Base-by-base conservation (phyloP, 768 basidiomycete genomes). In the Rhizopogon roseolus region DNA sequence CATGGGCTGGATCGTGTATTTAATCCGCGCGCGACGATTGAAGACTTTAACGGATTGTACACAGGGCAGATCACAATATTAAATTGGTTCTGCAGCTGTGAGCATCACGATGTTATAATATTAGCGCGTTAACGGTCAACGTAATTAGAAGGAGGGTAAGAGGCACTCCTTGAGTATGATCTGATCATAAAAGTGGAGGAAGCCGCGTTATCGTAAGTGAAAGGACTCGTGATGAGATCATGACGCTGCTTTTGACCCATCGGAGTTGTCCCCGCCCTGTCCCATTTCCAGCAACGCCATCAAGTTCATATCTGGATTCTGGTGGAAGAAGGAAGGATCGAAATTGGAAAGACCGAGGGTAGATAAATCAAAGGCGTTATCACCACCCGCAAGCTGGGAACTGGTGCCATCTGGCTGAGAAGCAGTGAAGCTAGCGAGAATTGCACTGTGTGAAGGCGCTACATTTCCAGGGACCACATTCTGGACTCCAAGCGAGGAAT, bases 341-440 rank as follows among this genome's bases (percentile, higher is more conserved):
- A 84, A 66, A 25, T 72, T 71, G 6, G 76, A 71, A 5, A 81
- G 64, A 59, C 81, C 80, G 28, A 81, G 59, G 10, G 72, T 61
- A 49, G 73, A 70, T 54, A 84, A 64, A 62, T 83, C 82, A 54
- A 85, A 85, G 6, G 62, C 62, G 16, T 55, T 50, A n/a, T 62
- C 60, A 27, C 60, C 46, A 5, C 64, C 58, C 45, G 66, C 60
- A 25, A 55, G 52, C 19, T 63, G 58, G 14, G 34, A 22, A 22
- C 9, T 22, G 3, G 45, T 34, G 8, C 46, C 46, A 48, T 48
- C 46, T 28, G 58, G 53, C 45, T 66, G 61, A 17, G 64, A 60
- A n/a, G 73, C 67, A n/a, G 73, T 67, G 51, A 84, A 78, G 55
- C 74, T 75, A 14, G 78, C 76, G 17, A 79, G 64, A 41, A 80